phyloP scores from a whole-genome alignment of 1,284 basidiomycete genomes.

The Naganishia liquefaciens region DNA sequence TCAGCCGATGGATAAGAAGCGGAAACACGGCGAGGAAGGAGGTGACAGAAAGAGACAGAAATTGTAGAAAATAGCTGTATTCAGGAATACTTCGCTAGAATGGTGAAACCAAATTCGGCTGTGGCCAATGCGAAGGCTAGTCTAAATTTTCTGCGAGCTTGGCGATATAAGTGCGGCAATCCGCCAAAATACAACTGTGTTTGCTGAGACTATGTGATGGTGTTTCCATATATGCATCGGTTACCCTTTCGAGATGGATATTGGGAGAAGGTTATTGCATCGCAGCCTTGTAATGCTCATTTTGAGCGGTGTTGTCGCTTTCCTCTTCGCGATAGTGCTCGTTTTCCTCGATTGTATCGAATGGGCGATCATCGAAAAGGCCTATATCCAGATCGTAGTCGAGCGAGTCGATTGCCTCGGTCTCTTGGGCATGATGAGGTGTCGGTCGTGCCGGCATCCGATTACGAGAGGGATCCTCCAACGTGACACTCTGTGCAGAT shows the following conservation, averaged over 20 bases:
- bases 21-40: conserved; percentile 27
- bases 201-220: not conserved
- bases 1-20: conserved; percentile 29
- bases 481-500: too few species aligned
- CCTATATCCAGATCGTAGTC: conserved; percentile 8
- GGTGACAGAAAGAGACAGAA: conserved; percentile 35
- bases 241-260: too few species aligned
- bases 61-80: conserved; percentile 31
- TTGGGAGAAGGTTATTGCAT: too few species aligned
- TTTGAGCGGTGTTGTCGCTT: not conserved
- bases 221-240: not conserved
- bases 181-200: not conserved
- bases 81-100: too few species aligned
- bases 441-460: not conserved
- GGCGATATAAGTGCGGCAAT: not conserved
- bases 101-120: too few species aligned
- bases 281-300: too few species aligned
- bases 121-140: not conserved
- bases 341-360: conserved; percentile 18
- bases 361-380: conserved; percentile 12
- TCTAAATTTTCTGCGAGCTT: not conserved
- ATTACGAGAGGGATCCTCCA: too few species aligned
- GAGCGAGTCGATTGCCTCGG: not conserved
- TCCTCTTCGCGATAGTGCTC: conserved; percentile 9
- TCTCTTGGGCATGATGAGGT: not conserved